phyloP scores from a whole-genome alignment of 2,329 filamentous ascomycete genomes.

The Aspergillus felis region DNA sequence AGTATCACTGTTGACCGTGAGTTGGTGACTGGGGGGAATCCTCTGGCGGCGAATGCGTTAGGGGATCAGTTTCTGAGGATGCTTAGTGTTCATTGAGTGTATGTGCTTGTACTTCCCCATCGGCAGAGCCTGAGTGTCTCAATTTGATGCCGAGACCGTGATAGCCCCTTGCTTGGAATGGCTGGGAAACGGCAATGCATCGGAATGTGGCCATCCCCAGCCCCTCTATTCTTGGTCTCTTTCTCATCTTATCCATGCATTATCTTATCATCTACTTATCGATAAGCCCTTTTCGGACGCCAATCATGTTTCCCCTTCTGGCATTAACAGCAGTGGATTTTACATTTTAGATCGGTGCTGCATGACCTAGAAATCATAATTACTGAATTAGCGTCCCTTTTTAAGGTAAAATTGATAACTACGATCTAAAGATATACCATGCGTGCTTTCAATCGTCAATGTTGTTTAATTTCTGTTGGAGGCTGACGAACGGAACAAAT shows the following conservation, averaged over 20 bases:
- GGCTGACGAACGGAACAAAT: neutral
- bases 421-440: neutral
- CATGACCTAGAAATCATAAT: neutral
- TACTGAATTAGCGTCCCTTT: neutral
- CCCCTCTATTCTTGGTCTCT: neutral
- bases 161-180: neutral
- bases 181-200: neutral
- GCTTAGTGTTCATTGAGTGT: constrained; percentile 21
- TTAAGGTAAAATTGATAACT: neutral
- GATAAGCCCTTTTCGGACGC: neutral
- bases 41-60: constrained; percentile 28
- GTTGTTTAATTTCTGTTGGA: neutral
- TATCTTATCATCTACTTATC: neutral
- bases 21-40: constrained; percentile 33
- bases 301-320: neutral
- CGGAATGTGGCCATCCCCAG: neutral
- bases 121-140: neutral
- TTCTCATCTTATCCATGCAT: neutral
- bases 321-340: neutral
- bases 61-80: constrained; percentile 32
- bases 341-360: neutral
- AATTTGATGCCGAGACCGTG: neutral
- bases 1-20: constrained; percentile 43
- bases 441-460: neutral
- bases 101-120: neutral